Evolutionary conservation across 345 rosid species (phyloP), one percentile per base, ranked within the genome.

Genomic region (Stellera chamaejasme): DNA sequence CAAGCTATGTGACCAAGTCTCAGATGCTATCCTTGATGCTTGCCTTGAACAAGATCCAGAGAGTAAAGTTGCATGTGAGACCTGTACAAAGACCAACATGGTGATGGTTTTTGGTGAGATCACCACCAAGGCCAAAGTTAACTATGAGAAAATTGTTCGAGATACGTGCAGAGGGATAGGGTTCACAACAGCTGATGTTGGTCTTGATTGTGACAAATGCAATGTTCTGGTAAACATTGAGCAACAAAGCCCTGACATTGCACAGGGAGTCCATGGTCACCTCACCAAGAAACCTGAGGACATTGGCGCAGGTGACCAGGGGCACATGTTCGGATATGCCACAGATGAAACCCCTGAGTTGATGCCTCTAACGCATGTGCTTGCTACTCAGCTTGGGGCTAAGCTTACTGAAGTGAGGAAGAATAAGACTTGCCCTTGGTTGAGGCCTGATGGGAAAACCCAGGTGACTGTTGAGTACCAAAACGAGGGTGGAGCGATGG

Each of bases 281-380:
- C 77, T 87, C 43, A 73, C 81, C 56, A 86, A 86, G 62, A 83
- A 79, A 61, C 90, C 95, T 15, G 90, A 86, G 67, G 90, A 85
- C n/a, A 85, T 85, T 46, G 94, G 94, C 27, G 94, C 94, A 60
- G 95, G 95, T 59, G 94, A 85, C 56, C 89, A 84, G 44, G 92
- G 88, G 4, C 92, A 84, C 64, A 85, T 85, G 89, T 85, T 85
- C 45, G 90, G 94, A 3, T 85, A 85, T 53, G 93, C 92, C n/a
- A 76, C 92, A 0, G 88, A 85, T 61, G 88, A 85, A 57, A 85
- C 92, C 3, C 81, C 86, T 10, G 93, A 85, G 72, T 65, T 82
- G 6, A 82, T 85, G 94, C 94, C 89, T 0, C 64, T 85, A 63
- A 85, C 94, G 36, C 94, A 85, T 65, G 94, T 85, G 13, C 75